Evolutionary conservation across 306 rosid species (phyloP).

Genomic region (Begonia loranthoides): DNA sequence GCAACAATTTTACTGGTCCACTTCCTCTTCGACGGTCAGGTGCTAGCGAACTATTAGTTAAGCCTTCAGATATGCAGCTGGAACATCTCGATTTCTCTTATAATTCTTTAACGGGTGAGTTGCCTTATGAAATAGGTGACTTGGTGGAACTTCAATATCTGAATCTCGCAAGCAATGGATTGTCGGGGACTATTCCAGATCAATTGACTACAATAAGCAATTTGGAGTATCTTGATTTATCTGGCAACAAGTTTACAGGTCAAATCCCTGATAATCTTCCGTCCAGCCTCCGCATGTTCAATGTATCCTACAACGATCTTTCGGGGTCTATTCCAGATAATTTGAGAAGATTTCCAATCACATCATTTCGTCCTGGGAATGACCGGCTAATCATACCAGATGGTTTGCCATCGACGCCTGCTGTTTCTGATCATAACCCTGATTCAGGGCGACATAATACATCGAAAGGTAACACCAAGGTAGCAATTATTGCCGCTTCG

Average conservation of each 20-base stretch:
- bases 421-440: conserved; percentile 31
- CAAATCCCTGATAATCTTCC: conserved; percentile 63
- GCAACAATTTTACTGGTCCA: conserved; percentile 56
- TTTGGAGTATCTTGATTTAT: conserved; percentile 75
- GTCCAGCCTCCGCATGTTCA: conserved; percentile 41
- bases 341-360: conserved; percentile 42
- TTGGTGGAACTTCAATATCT: conserved; percentile 59
- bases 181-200: conserved; percentile 68
- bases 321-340: conserved; percentile 61
- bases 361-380: conserved; percentile 79
- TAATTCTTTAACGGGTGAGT: conserved; percentile 52
- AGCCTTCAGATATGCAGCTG: conserved; percentile 37
- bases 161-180: conserved; percentile 62
- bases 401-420: conserved; percentile 12
- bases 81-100: conserved; percentile 68
- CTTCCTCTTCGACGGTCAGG: conserved; percentile 56
- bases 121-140: conserved; percentile 66
- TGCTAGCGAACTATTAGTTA: conserved; percentile 58
- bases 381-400: conserved; percentile 26
- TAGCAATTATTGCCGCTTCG: conserved; percentile 88
- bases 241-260: conserved; percentile 66
- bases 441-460: conserved; percentile 18
- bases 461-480: conserved; percentile 58
- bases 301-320: conserved; percentile 76
- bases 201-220: conserved; percentile 53